These are phyloP conservation scores for Colletotrichum viniferum DNA, from an alignment of 2,329 filamentous ascomycete genomes.

Conservation along the genomic window DNA sequence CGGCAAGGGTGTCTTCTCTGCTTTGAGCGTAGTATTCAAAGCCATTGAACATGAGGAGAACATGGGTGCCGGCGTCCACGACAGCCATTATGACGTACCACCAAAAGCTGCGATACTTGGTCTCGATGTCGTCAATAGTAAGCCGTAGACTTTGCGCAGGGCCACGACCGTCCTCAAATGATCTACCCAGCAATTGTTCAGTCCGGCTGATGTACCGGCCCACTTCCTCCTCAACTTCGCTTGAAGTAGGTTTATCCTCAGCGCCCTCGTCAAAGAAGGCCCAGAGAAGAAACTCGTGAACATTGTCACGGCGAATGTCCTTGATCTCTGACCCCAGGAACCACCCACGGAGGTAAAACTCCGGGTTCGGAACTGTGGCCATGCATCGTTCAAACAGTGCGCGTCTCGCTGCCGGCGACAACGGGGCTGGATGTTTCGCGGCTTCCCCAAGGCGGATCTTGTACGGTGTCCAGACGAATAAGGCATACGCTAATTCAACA, in stretches of 20 bases:
- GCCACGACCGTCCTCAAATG: constrained; percentile 59
- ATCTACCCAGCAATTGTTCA: constrained; percentile 55
- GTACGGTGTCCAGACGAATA: constrained; percentile 47
- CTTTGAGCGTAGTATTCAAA: constrained; percentile 57
- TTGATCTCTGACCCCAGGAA: constrained; percentile 63
- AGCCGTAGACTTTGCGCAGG: constrained; percentile 62
- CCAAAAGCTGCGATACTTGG: constrained; percentile 62
- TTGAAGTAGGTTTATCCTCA: constrained; percentile 28
- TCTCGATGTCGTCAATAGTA: constrained; percentile 66
- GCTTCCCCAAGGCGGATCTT: constrained; percentile 38
- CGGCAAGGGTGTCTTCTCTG: constrained; percentile 22
- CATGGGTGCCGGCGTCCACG: constrained; percentile 56
- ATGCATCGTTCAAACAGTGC: constrained; percentile 62
- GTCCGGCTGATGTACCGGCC: constrained; percentile 52
- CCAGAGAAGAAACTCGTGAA: constrained; percentile 71
- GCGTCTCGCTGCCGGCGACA: constrained; percentile 51
- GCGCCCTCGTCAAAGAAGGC: constrained; percentile 62
- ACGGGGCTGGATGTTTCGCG: constrained; percentile 44
- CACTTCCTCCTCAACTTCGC: constrained; percentile 38
- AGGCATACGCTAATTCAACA: constrained; percentile 47
- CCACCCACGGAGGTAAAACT: constrained; percentile 66
- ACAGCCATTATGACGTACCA: constrained; percentile 67
- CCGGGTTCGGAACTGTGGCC: constrained; percentile 56
- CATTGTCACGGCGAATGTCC: constrained; percentile 70
- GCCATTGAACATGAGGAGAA: constrained; percentile 47